Conservation (phyloP, 2,329 filamentous ascomycete species). For the Hypoxylon sp. region DNA sequence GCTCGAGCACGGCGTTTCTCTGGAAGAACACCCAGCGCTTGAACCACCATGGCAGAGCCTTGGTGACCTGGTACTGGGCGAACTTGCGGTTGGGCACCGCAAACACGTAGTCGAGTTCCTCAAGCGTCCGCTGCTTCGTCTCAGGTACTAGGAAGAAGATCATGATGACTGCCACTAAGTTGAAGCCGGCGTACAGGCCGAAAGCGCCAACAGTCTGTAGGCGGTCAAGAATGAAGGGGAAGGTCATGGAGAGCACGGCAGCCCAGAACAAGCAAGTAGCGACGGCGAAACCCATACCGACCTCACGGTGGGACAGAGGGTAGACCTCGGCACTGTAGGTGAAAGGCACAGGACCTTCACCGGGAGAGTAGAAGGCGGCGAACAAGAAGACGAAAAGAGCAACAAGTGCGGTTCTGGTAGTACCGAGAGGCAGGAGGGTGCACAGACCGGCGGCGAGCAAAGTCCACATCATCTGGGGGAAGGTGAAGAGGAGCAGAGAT, state of each 20-base stretch:
- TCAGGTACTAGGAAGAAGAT: constrained; percentile 67
- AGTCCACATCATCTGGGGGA: constrained; percentile 77
- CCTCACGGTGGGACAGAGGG: constrained; percentile 77
- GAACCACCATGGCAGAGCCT: constrained; percentile 58
- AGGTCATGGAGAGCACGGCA: constrained; percentile 73
- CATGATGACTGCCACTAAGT: constrained; percentile 61
- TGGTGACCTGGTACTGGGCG: constrained; percentile 58
- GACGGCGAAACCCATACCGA: constrained; percentile 79
- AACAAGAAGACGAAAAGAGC: constrained; percentile 74
- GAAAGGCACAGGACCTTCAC: constrained; percentile 77
- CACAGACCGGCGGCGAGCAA: constrained; percentile 74
- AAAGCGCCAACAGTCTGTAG: constrained; percentile 63
- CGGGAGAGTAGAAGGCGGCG: constrained; percentile 73
- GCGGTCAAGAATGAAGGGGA: constrained; percentile 68
- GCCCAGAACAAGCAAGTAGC: constrained; percentile 75
- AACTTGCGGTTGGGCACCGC: constrained; percentile 60
- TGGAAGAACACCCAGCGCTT: constrained; percentile 56
- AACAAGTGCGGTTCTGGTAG: constrained; percentile 61
- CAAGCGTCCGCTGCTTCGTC: constrained; percentile 66
- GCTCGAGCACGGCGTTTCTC: constrained; percentile 49
- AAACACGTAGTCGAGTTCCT: constrained; percentile 67
- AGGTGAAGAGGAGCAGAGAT: constrained; percentile 74
- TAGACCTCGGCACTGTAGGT: constrained; percentile 79
- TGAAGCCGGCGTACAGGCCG: constrained; percentile 64
- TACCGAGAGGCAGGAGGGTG: constrained; percentile 61